phyloP scores from a whole-genome alignment of 768 basidiomycete genomes.

The Xerocomus brunneocitrinus region DNA sequence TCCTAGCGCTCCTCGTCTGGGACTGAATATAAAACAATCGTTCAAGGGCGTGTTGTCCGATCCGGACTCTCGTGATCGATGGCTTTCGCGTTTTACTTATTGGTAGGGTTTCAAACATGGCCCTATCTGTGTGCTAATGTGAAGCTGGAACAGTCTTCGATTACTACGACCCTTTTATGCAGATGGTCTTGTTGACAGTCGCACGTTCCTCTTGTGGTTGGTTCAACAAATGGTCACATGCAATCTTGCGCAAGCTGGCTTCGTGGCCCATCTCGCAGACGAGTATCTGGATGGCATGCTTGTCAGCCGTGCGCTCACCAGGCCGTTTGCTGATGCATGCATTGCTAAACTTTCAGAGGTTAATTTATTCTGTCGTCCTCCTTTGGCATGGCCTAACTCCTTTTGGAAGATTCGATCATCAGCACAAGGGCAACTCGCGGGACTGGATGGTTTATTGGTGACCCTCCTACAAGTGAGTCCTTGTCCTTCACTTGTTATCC shows the following conservation, averaged over 20 bases:
- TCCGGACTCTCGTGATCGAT: slow-evolving; percentile 60
- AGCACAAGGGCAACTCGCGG: slow-evolving; percentile 51
- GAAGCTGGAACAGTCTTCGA: slow-evolving; percentile 45
- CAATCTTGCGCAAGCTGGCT: slow-evolving; percentile 79
- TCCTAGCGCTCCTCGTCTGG: slow-evolving; percentile 71
- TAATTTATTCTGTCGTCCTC: slow-evolving; percentile 15
- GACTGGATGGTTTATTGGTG: slow-evolving; percentile 50
- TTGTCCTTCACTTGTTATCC: background rate
- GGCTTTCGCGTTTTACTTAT: slow-evolving; percentile 77
- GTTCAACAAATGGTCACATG: slow-evolving; percentile 72
- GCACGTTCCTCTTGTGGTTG: slow-evolving; percentile 73
- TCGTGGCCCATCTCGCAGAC: slow-evolving; percentile 69
- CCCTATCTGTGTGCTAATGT: slow-evolving; percentile 1
- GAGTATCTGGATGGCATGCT: slow-evolving; percentile 75
- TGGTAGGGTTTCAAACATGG: slow-evolving; percentile 41
- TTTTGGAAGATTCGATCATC: slow-evolving; percentile 50
- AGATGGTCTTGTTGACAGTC: slow-evolving; percentile 76
- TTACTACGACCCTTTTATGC: slow-evolving; percentile 72
- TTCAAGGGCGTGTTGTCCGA: slow-evolving; percentile 82
- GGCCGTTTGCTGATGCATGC: slow-evolving; percentile 70
- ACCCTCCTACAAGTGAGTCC: slow-evolving; percentile 56
- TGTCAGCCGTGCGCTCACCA: slow-evolving; percentile 59
- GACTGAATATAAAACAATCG: slow-evolving; percentile 75
- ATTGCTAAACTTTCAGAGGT: slow-evolving; percentile 63
- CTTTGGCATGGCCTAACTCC: background rate